Base-by-base conservation (phyloP, 2,329 filamentous ascomycete species). In the Basipetospora chlamydospora region DNA sequence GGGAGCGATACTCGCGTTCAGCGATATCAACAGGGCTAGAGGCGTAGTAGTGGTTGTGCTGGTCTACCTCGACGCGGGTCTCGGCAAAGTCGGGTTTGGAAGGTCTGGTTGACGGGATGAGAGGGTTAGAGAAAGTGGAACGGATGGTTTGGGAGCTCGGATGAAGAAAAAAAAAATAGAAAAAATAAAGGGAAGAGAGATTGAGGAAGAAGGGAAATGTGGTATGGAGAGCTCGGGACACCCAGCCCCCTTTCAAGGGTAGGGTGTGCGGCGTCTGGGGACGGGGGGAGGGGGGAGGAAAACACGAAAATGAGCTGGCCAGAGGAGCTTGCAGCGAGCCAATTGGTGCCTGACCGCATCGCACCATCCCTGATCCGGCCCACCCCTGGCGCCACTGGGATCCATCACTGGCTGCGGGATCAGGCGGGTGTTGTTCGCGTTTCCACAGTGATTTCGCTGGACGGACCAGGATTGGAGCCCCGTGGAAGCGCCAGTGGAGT, bases 1-100 rank as follows among this genome's bases (percentile, higher is more conserved):
- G 70, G 54, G 73, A 60, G 52, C 74, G 73, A 57, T 77, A 78
- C 59, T 77, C 66, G 59, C 70, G 71, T 60, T 80, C 75, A 53
- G 71, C 71, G 47, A 70, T 56, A 60, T 80, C 75, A 56, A 79
- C 66, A 47, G 66, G 59, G 47, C 58, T 65, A 48, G 52, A 52
- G 49, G 64, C 55, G 52, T 60, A 59, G 43, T 60, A 55, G 51
- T 61, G 59, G 48, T 59, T 56, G 46, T 65, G 66, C 45, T 50
- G 51, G 57, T 81, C 67, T 53, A 77, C 64, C 60, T 83, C 73
- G 58, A 82, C 61, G 56, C 74, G 72, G 57, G 72, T 67, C 57
- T 79, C 72, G 51, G 68, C 63, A 64, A 73, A 76, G 50, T 62
- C 50, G 46, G 51, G 51, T 46, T 47, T 48, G 21, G 35, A 38